phyloP scores from a whole-genome alignment of 2,329 filamentous ascomycete species.

The Ceratocystis albifundus region DNA sequence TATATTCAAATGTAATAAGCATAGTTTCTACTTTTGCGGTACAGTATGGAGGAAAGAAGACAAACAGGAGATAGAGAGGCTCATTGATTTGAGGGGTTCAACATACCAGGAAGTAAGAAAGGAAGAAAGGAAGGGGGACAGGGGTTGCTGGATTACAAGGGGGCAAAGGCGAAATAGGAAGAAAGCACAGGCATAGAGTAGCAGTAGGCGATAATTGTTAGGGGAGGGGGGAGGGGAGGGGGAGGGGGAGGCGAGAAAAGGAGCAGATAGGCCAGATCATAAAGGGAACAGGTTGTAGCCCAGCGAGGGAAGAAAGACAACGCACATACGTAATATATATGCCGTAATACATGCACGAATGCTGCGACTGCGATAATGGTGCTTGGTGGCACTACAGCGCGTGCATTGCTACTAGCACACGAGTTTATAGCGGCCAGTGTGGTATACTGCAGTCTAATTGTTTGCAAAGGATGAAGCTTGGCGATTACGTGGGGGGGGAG shows the following conservation, averaged over 20 bases:
- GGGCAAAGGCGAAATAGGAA: neutral
- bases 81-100: neutral
- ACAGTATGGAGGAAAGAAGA: neutral
- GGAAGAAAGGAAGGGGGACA: neutral
- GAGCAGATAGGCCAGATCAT: neutral
- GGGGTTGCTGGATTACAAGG: neutral
- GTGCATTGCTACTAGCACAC: neutral
- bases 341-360: constrained; percentile 2
- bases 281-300: neutral
- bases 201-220: too few relatives aligned
- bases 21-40: neutral
- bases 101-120: neutral
- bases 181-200: neutral
- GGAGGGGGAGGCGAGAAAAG: neutral
- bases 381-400: neutral
- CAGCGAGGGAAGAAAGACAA: neutral
- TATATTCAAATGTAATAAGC: neutral
- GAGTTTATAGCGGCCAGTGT: neutral
- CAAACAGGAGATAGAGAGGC: neutral
- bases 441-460: neutral
- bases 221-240: neutral
- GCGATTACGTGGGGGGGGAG: neutral
- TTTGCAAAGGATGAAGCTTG: neutral
- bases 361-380: neutral
- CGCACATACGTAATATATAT: constrained; percentile 7